These are phyloP conservation scores for Vaucheria bursata DNA, from an alignment of 352 stramenopile genomes.

Conservation along the genomic window DNA sequence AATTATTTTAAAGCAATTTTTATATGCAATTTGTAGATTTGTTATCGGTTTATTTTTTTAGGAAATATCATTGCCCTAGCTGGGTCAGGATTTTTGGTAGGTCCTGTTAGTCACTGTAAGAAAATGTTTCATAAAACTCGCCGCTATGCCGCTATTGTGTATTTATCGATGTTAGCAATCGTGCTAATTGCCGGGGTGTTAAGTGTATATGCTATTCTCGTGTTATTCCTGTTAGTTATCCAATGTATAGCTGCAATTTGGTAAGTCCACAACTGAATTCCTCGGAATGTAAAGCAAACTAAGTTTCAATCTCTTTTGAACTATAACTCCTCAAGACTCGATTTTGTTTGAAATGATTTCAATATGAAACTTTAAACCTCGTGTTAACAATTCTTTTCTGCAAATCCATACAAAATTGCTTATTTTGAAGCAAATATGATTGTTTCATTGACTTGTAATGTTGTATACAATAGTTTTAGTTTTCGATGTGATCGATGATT, in stretches of 20 bases:
- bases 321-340: background rate
- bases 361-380: background rate
- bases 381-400: background rate
- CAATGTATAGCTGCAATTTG: conserved; percentile 55
- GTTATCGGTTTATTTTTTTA: too few species aligned
- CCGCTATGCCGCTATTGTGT: conserved; percentile 48
- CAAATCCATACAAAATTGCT: background rate
- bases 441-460: background rate
- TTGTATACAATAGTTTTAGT: background rate
- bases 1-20: too few species aligned
- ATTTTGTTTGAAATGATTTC: background rate
- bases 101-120: conserved; percentile 52
- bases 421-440: background rate
- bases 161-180: conserved; percentile 52
- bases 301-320: background rate
- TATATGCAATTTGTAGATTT: too few species aligned
- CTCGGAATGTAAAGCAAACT: background rate
- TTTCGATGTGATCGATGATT: too few species aligned
- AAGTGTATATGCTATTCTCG: conserved; percentile 32
- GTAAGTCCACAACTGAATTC: conserved; percentile 25
- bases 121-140: conserved; percentile 56
- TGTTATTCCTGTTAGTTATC: conserved; percentile 54
- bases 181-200: conserved; percentile 48
- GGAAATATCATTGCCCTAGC: conserved; percentile 54
- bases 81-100: conserved; percentile 53